A percentile compares a stretch with the other conserved stretches of the same genome.
Conservation (phyloP, 208 protist genomes). For the Tritrichomonas musculus region DNA sequence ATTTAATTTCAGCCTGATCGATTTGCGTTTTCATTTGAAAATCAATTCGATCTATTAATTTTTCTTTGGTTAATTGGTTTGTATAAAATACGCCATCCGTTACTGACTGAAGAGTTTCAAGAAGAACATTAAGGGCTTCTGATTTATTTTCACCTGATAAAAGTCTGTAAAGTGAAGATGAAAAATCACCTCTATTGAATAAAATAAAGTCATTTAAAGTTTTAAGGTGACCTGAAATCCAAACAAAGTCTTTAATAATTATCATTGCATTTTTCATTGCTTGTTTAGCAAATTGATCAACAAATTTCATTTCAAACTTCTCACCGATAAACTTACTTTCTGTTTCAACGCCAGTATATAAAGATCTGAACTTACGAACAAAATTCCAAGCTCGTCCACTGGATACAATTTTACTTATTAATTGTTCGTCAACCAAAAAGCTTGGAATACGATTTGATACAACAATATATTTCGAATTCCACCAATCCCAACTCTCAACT, state of each 20-base stretch:
- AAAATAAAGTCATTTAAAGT: slow-evolving; percentile 23
- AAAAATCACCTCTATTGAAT: background rate
- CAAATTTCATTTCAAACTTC: background rate
- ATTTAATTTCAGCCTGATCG: background rate
- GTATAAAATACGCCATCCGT: background rate
- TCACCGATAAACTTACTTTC: background rate
- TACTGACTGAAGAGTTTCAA: background rate
- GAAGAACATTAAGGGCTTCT: background rate
- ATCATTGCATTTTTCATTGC: slow-evolving; percentile 9
- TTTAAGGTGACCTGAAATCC: background rate
- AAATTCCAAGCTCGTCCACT: slow-evolving; percentile 15
- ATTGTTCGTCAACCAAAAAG: background rate
- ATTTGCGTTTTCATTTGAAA: background rate
- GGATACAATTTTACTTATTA: background rate
- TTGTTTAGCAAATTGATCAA: background rate
- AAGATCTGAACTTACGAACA: background rate
- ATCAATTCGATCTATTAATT: background rate
- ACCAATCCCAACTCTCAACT: slow-evolving; percentile 1
- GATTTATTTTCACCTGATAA: background rate
- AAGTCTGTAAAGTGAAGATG: background rate
- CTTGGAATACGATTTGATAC: background rate
- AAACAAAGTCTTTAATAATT: background rate
- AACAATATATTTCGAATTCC: background rate
- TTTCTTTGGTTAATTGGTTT: background rate
- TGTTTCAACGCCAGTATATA: background rate